These are phyloP conservation scores for Flaveria trinervia DNA, from an alignment of 129 eudicot species.

Conservation along the genomic window DNA sequence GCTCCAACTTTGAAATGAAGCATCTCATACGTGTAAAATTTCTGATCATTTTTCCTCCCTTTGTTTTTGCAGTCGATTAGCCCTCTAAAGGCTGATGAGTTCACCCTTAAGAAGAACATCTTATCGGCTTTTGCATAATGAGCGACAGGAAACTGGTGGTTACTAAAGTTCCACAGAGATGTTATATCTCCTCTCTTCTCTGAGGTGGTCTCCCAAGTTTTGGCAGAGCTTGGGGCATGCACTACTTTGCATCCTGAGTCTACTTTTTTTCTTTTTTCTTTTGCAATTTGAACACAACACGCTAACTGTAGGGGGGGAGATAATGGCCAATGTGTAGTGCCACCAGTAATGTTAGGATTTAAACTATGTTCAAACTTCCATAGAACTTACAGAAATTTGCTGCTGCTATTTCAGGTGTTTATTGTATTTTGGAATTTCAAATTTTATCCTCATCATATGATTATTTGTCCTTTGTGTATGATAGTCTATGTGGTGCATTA, in stretches of 20 bases:
- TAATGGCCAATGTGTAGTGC: constrained; percentile 27
- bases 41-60: neutral
- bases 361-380: constrained; percentile 7
- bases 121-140: constrained; percentile 62
- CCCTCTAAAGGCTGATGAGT: constrained; percentile 80
- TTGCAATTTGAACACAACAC: constrained; percentile 12
- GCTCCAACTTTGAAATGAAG: neutral
- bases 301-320: constrained; percentile 33
- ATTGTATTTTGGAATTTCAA: constrained; percentile 11
- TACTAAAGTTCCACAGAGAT: constrained; percentile 6
- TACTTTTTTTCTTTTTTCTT: constrained; percentile 23
- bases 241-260: constrained; percentile 26
- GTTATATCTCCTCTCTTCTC: constrained; percentile 14
- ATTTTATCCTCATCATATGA: neutral
- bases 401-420: constrained; percentile 26
- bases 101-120: constrained; percentile 93
- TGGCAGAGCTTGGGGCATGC: constrained; percentile 18
- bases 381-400: constrained; percentile 21
- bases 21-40: neutral
- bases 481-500: no score
- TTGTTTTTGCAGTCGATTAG: constrained; percentile 68
- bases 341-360: constrained; percentile 23
- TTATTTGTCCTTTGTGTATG: no score
- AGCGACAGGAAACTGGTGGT: constrained; percentile 18
- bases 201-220: constrained; percentile 18